Evolutionary conservation across 148 eudicot genomes (phyloP), one percentile per base, ranked within the genome.

Genomic region (Talinum fruticosum): DNA sequence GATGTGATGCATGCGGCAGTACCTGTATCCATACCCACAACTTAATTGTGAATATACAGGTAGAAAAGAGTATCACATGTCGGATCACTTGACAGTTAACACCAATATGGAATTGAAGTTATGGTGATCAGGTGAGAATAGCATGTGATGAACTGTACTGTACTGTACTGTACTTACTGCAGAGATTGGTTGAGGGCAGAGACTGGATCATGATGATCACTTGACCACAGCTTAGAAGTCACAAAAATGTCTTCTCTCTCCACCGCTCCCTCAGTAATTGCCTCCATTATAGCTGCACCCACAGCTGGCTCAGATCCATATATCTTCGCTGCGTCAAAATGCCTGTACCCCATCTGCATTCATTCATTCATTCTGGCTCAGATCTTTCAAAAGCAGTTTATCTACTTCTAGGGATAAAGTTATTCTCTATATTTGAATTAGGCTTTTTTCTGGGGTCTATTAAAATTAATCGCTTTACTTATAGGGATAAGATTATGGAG

Each of bases 151-250:
- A 41, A 41, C 8, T 8, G 8, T 41, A 8, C 8, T 41, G 47
- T 41, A 10, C 47, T 41, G 41, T 37, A 37, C 41, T 37, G 41
- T 32, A 29, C 83, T 81, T 85, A 89, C 93, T n/a, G 23, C 57
- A 89, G 76, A 21, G 93, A 79, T 76, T 83, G 86, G 37, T 81
- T 79, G 36, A 89, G 89, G 2, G 90, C 93, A 13, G 88, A 85
- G 38, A 85, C 82, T 15, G 93, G 90, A 75, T 89, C 86, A 72
- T 89, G 88, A 66, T 89, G 93, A 76, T 89, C 89, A 83, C 89
- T 85, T 51, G 88, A 76, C 93, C 93, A 89, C 24, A 89, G 83
- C 75, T 89, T 89, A 6, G 93, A 84, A 12, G 90, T 89, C 15
- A 89, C 78, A 47, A 87, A 88, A 32, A 87, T 49, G 66, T 79